These are phyloP conservation scores for Malassezia cuniculi DNA, from an alignment of 1,284 basidiomycete genomes.

Conservation along the genomic window DNA sequence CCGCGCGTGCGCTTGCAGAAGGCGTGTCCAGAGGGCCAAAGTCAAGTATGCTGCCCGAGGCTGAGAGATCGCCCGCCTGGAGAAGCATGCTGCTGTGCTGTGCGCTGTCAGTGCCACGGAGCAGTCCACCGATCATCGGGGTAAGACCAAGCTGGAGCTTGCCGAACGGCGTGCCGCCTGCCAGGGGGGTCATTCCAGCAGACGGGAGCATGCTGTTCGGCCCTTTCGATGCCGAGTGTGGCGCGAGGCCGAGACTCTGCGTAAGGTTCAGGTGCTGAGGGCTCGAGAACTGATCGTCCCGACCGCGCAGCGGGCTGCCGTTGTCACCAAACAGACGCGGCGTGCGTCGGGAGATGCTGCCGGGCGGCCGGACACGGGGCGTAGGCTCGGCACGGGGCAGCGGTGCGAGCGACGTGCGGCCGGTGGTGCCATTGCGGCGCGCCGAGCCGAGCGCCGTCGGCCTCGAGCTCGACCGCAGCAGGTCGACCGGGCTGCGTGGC, in stretches of 20 bases:
- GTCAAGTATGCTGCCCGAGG: slow-evolving; percentile 13
- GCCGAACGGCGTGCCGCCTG: slow-evolving; percentile 15
- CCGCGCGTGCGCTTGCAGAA: slow-evolving; percentile 1
- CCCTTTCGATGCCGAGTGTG: slow-evolving; percentile 24
- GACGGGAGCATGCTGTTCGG: background rate
- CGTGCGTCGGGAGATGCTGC: background rate
- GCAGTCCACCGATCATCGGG: slow-evolving; percentile 19
- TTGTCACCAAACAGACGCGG: background rate
- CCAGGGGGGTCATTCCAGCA: slow-evolving; percentile 15
- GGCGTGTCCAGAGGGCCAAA: slow-evolving; percentile 21
- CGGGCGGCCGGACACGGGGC: background rate
- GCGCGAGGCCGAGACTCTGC: slow-evolving; percentile 33
- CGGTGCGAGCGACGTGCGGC: slow-evolving; percentile 19
- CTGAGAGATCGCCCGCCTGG: slow-evolving; percentile 18
- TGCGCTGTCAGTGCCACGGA: slow-evolving; percentile 9
- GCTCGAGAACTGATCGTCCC: slow-evolving; percentile 29
- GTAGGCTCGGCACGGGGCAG: slow-evolving; percentile 16
- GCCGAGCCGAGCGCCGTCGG: slow-evolving; percentile 2
- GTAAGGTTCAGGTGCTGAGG: slow-evolving; percentile 38
- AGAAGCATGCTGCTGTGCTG: slow-evolving; percentile 16
- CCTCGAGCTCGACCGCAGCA: slow-evolving; percentile 13
- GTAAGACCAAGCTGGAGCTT: slow-evolving; percentile 22
- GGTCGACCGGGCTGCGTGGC: slow-evolving; percentile 1
- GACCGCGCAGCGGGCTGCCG: background rate
- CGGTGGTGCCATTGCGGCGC: slow-evolving; percentile 11